These are phyloP conservation scores for Hygrocybe punicea DNA, from an alignment of 768 basidiomycete genomes.

Conservation along the genomic window DNA sequence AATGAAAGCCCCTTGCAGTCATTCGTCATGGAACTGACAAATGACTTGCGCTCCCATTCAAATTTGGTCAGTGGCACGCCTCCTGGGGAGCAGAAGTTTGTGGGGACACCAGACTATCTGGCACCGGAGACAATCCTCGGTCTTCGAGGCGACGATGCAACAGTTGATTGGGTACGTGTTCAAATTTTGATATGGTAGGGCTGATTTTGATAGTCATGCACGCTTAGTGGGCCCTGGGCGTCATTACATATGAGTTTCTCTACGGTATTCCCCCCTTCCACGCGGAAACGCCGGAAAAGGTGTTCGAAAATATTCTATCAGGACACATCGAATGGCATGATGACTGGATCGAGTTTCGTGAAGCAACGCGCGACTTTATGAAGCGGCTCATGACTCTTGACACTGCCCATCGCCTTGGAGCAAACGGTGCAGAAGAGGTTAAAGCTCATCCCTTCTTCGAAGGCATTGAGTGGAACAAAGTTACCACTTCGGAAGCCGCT, in stretches of 20 bases:
- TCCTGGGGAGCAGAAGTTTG: constrained; percentile 87
- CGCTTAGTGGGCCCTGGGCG: constrained; percentile 92
- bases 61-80: constrained; percentile 62
- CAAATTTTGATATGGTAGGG: constrained; percentile 7
- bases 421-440: constrained; percentile 86
- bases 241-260: constrained; percentile 96
- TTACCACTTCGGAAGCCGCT: constrained; percentile 83
- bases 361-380: constrained; percentile 89
- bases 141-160: constrained; percentile 88
- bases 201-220: constrained; percentile 3
- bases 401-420: constrained; percentile 75
- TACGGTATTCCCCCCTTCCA: constrained; percentile 98
- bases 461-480: constrained; percentile 89
- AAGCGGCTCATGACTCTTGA: constrained; percentile 78
- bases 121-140: constrained; percentile 96
- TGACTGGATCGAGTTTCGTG: constrained; percentile 82
- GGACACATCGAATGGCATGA: constrained; percentile 95
- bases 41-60: constrained; percentile 76
- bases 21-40: constrained; percentile 82
- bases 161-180: constrained; percentile 89
- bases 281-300: constrained; percentile 93
- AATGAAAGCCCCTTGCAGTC: constrained; percentile 82
- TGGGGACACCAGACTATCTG: constrained; percentile 96
- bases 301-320: constrained; percentile 97
- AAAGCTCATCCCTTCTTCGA: constrained; percentile 88